phyloP scores from a whole-genome alignment of 257 asterid species.

The Nicotiana benthamiana region DNA sequence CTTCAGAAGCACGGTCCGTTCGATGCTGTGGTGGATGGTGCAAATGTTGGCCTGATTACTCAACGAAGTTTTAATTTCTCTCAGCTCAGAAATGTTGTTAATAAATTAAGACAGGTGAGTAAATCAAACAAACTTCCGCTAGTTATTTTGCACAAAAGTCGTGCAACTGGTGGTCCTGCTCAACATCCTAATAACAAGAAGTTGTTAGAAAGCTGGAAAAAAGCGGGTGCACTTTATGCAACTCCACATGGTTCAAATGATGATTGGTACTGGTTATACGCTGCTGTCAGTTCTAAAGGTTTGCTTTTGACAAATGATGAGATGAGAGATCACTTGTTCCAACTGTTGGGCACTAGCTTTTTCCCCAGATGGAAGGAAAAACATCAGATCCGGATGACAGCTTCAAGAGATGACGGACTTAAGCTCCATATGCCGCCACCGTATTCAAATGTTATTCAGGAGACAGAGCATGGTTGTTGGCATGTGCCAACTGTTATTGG shows the following conservation, averaged over 20 bases:
- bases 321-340: conserved; percentile 95
- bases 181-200: conserved; percentile 57
- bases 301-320: conserved; percentile 91
- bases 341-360: conserved; percentile 68
- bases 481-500: conserved; percentile 72
- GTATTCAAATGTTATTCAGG: conserved; percentile 81
- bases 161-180: conserved; percentile 80
- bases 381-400: conserved; percentile 73
- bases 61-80: conserved; percentile 46
- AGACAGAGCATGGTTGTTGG: conserved; percentile 71
- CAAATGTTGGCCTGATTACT: conserved; percentile 64
- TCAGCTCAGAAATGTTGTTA: conserved; percentile 54
- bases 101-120: conserved; percentile 42
- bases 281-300: conserved; percentile 81
- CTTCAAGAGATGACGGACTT: conserved; percentile 34
- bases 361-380: conserved; percentile 97
- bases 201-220: conserved; percentile 63
- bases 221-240: conserved; percentile 53
- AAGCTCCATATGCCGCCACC: conserved; percentile 80
- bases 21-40: conserved; percentile 93
- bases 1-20: conserved; percentile 74
- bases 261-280: conserved; percentile 97
- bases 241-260: conserved; percentile 88
- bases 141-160: conserved; percentile 62
- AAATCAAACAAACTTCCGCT: conserved; percentile 77